Conservation (phyloP, 2,329 filamentous ascomycete genomes). For the Sporothrix dimorphospora region DNA sequence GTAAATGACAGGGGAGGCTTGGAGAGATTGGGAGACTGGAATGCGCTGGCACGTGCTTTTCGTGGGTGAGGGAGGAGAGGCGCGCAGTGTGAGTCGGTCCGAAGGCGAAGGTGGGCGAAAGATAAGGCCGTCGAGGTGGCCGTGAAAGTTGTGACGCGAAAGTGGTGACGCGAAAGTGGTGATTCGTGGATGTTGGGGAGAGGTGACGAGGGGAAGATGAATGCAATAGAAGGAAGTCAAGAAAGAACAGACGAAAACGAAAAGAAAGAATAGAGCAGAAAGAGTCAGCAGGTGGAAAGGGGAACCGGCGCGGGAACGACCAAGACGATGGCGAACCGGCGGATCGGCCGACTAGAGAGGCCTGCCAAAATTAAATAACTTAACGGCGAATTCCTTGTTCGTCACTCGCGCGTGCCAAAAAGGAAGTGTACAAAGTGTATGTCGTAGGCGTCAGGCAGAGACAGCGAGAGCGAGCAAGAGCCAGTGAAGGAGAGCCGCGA, state of each 20-base stretch:
- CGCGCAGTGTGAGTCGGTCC: conserved; percentile 17
- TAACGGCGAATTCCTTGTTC: conserved; percentile 23
- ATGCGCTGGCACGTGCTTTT: conserved; percentile 22
- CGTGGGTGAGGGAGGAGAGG: neutral
- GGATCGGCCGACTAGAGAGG: conserved; percentile 11
- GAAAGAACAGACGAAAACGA: neutral
- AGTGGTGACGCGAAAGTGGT: neutral
- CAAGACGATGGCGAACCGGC: neutral
- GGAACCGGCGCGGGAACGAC: neutral
- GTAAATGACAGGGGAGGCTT: neutral
- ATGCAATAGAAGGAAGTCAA: neutral
- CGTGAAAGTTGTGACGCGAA: neutral
- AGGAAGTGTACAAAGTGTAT: too few relatives aligned
- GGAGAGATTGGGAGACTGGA: neutral
- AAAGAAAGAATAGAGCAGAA: neutral
- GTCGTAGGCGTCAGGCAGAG: neutral
- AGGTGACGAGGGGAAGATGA: neutral
- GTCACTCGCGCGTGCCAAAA: too few relatives aligned
- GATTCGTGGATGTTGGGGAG: neutral
- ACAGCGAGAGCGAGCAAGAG: neutral
- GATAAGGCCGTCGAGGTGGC: conserved; percentile 18
- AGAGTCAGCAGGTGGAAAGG: neutral
- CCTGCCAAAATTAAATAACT: conserved; percentile 19
- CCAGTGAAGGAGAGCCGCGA: neutral
- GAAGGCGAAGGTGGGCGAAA: conserved; percentile 8